These are phyloP conservation scores for Pecoramyces ruminantium DNA, from an alignment of 192 early-diverging fungal genomes.

Conservation along the genomic window DNA sequence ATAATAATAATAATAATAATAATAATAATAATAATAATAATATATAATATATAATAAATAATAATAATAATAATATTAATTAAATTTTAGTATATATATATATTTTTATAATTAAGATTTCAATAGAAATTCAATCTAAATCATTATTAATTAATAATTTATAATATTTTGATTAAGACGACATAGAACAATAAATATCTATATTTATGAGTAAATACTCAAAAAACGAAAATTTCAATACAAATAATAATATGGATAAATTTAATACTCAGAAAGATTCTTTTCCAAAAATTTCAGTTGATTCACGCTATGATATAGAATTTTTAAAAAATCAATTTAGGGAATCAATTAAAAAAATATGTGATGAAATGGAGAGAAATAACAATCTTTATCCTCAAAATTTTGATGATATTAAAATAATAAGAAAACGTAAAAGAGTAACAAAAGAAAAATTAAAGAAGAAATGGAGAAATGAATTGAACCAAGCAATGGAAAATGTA, in stretches of 20 bases:
- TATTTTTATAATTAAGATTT: too few relatives aligned
- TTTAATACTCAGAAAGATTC: not conserved
- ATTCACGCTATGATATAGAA: not conserved
- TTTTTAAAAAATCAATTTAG: not conserved
- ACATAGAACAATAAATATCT: too few relatives aligned
- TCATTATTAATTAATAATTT: too few relatives aligned
- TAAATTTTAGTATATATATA: too few relatives aligned
- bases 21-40: too few relatives aligned
- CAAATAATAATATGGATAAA: not conserved
- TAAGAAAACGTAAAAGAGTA: not conserved
- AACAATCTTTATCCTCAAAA: not conserved
- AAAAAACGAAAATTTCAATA: too few relatives aligned
- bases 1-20: too few relatives aligned
- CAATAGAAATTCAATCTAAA: too few relatives aligned
- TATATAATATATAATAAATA: too few relatives aligned
- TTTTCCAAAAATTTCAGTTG: not conserved
- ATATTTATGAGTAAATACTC: too few relatives aligned
- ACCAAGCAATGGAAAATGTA: not conserved
- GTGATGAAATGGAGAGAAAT: not conserved
- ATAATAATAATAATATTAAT: too few relatives aligned
- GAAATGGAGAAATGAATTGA: not conserved
- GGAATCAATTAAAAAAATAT: not conserved
- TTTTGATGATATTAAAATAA: not conserved
- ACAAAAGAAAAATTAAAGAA: not conserved
- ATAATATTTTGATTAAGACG: too few relatives aligned